Base-by-base conservation (phyloP, 75 land plant species). In the Cupressus sempervirens region DNA sequence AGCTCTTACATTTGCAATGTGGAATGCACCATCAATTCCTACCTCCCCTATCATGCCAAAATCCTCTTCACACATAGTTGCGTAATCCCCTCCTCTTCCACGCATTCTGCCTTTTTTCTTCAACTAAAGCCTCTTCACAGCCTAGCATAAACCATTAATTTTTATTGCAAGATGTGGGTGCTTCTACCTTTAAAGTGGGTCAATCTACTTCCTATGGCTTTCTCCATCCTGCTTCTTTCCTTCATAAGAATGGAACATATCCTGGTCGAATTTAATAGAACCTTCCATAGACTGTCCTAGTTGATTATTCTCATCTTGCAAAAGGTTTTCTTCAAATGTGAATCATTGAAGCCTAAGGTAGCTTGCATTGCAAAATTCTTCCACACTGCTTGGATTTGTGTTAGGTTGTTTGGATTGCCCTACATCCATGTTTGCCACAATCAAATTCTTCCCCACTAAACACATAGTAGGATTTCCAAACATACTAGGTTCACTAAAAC, bases 371-470 rank as follows among this genome's bases (percentile, higher is more conserved):
- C 75, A 36, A 75, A 52, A 36, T 41, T 84, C 86, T 5, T 58
- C 43, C 62, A 65, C 34, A 43, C n/a, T 11, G 52, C n/a, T 76
- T 30, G 83, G 83, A 76, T 81, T 26, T 54, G 70, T 50, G 40
- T 80, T 53, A 16, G 72, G 36, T 46, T 74, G 90, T 43, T 81
- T 48, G 77, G 88, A 56, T 23, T 36, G 43, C 85, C 76, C 85
- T 83, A 89, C 87, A 53, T 91, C 93, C 70, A 84, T 89, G 73
- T 90, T 90, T 2, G 88, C 84, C 45, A 95, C 96, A 92, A 93
- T 90, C 52, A 95, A 83, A 86, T 95, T 91, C 87, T 92, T 92
- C 15, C 96, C 96, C 96, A 95, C 92, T 29, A 95, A 86, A 81
- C 95, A 84, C 34, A 95, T 87, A 26, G 93, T 73, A 20, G 94